phyloP scores from a whole-genome alignment of 2,329 filamentous ascomycete species.

The Stachybotrys chlorohalonatus region DNA sequence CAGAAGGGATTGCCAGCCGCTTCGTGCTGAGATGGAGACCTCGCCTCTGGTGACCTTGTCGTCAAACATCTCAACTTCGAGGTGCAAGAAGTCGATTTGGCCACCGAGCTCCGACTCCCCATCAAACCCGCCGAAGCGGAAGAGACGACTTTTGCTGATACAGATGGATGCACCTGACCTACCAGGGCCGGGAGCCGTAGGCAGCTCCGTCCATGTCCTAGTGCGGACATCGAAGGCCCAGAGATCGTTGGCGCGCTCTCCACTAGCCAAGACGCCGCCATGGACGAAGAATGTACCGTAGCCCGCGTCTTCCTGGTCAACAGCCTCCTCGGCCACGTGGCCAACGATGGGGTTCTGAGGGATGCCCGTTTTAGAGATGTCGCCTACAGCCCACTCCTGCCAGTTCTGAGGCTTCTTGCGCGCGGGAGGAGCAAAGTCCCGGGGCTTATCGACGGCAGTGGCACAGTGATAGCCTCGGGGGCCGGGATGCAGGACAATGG shows the following conservation, averaged over 20 bases:
- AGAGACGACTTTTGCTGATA: constrained; percentile 54
- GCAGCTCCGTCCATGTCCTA: constrained; percentile 57
- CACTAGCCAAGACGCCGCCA: constrained; percentile 60
- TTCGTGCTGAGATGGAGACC: constrained; percentile 38
- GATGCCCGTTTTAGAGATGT: constrained; percentile 43
- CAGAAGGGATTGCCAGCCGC: constrained; percentile 45
- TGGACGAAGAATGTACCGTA: constrained; percentile 66
- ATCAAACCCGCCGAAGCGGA: constrained; percentile 74
- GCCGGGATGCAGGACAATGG: constrained; percentile 38
- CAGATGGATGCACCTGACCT: constrained; percentile 62
- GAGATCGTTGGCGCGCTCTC: constrained; percentile 54
- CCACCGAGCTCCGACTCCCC: constrained; percentile 62
- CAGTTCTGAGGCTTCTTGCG: constrained; percentile 33
- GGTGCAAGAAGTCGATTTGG: constrained; percentile 55
- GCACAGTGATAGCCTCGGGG: constrained; percentile 65
- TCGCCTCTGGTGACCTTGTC: constrained; percentile 40
- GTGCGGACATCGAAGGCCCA: constrained; percentile 68
- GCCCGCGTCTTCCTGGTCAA: constrained; percentile 52
- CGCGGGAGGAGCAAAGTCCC: constrained; percentile 31
- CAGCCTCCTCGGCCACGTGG: constrained; percentile 45
- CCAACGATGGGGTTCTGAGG: constrained; percentile 52
- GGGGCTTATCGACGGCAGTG: constrained; percentile 47
- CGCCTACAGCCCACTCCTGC: constrained; percentile 47
- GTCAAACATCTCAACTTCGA: constrained; percentile 47
- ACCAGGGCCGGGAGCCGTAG: constrained; percentile 55